Base-by-base conservation (phyloP, 176 grass and related monocot species). In the Microstegium vimineum region DNA sequence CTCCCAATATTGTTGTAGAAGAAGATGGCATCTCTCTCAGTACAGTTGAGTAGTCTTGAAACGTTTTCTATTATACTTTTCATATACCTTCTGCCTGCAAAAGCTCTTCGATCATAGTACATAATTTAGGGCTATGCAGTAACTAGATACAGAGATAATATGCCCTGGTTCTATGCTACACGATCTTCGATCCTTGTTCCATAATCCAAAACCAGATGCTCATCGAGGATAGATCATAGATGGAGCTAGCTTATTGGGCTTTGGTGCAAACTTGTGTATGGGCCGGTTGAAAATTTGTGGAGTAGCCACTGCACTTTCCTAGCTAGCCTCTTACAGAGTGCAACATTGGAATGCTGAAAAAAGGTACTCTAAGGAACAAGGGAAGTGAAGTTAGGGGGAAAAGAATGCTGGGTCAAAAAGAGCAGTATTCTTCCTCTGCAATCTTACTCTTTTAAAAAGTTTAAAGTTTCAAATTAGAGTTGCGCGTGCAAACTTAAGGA, bases 341-440 rank as follows among this genome's bases (percentile, higher is more conserved):
- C 31, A 63, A 66, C 62, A 43, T 34, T 18, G 33, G 42, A 56
- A 54, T 65, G 63, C 63, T n/a, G n/a, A 63, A 43, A 26, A 25
- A 26, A 52, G 49, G 14, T 35, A n/a, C n/a, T n/a, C n/a, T n/a
- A 38, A 41, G 14, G 15, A 40, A 3, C 22, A 13, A 46, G 15
- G 5, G 2, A 82, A 35, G 14, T 57, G 62, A 61, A 42, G n/a
- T 41, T 54, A 27, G 41, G 26, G 6, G 26, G 23, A 32, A 43
- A 72, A 18, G 45, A 52, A 82, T 38, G 38, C n/a, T 49, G 45
- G 30, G 83, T 82, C 73, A 82, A 85, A 81, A 71, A 67, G 77
- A 73, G 56, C 28, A 72, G 28, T n/a, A 36, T 89, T 76, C 88
- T 86, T 73, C 28, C 46, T 74, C 65, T 67, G n/a, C 66, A 86